A percentile compares a stretch with the other conserved stretches of the same genome.
Conservation (phyloP, 441 rosid genomes). For the Eruca vesicaria region DNA sequence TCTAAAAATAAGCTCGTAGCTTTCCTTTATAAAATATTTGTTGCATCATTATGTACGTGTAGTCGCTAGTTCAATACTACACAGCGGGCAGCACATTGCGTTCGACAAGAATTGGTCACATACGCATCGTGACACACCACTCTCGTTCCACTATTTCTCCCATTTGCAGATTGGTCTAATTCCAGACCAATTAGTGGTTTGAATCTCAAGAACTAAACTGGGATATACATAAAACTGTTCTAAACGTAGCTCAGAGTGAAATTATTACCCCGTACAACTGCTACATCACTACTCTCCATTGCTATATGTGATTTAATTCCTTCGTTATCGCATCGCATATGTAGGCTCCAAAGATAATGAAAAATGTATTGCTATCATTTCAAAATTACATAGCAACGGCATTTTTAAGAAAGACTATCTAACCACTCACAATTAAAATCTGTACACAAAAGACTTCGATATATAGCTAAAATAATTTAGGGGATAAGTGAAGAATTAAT, state of each 20-base stretch:
- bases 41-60: too few relatives aligned
- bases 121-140: conserved; percentile 20
- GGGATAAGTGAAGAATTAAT: not conserved
- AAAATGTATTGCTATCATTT: not conserved
- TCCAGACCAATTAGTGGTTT: not conserved
- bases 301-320: not conserved
- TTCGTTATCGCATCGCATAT: not conserved
- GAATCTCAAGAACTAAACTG: not conserved
- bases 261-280: not conserved
- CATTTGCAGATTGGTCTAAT: conserved; percentile 1
- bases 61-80: not conserved
- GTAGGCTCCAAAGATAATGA: too few relatives aligned
- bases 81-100: conserved; percentile 1
- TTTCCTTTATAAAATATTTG: not conserved
- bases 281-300: not conserved
- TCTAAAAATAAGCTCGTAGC: not conserved
- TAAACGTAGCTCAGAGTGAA: not conserved
- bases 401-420: not conserved
- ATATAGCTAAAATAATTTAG: not conserved
- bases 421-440: not conserved
- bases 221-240: not conserved
- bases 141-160: conserved; percentile 6
- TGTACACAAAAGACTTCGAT: not conserved
- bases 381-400: not conserved
- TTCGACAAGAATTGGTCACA: conserved; percentile 16